phyloP scores from a whole-genome alignment of 352 stramenopile genomes.

The Phytophthora pseudosyringae region DNA sequence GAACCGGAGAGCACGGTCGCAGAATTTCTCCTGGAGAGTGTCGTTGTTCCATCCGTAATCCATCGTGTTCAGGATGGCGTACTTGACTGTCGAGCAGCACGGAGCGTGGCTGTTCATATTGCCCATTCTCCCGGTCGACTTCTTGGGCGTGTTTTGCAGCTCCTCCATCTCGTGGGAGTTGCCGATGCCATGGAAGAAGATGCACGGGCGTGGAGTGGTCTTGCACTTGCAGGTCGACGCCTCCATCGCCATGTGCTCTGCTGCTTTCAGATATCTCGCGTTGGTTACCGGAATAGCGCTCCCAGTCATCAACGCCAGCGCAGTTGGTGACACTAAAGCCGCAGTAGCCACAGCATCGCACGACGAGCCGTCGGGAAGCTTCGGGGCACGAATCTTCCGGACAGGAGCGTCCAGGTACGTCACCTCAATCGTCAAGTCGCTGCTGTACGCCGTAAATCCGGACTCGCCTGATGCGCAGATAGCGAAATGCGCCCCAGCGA shows the following conservation, averaged over 20 bases:
- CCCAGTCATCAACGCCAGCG: slow-evolving; percentile 23
- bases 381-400: slow-evolving; percentile 4
- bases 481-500: slow-evolving; percentile 31
- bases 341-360: slow-evolving; percentile 13
- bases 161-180: slow-evolving; percentile 22
- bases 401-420: slow-evolving; percentile 26
- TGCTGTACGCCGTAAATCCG: slow-evolving; percentile 38
- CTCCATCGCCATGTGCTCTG: slow-evolving; percentile 19
- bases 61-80: slow-evolving; percentile 27
- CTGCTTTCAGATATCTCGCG: slow-evolving; percentile 16
- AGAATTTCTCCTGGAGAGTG: slow-evolving; percentile 26
- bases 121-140: slow-evolving; percentile 20
- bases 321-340: slow-evolving; percentile 15
- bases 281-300: background rate
- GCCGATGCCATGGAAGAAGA: slow-evolving; percentile 30
- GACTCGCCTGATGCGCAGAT: slow-evolving; percentile 27
- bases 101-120: slow-evolving; percentile 28
- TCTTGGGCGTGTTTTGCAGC: slow-evolving; percentile 22
- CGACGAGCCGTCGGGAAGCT: background rate
- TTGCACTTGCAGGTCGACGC: slow-evolving; percentile 24
- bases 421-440: slow-evolving; percentile 41
- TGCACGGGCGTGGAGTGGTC: slow-evolving; percentile 25
- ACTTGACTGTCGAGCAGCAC: slow-evolving; percentile 30
- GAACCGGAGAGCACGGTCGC: slow-evolving; percentile 23
- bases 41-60: slow-evolving; percentile 26